Conservation (phyloP, 495 filamentous ascomycete genomes). For the Thozetella sp. region DNA sequence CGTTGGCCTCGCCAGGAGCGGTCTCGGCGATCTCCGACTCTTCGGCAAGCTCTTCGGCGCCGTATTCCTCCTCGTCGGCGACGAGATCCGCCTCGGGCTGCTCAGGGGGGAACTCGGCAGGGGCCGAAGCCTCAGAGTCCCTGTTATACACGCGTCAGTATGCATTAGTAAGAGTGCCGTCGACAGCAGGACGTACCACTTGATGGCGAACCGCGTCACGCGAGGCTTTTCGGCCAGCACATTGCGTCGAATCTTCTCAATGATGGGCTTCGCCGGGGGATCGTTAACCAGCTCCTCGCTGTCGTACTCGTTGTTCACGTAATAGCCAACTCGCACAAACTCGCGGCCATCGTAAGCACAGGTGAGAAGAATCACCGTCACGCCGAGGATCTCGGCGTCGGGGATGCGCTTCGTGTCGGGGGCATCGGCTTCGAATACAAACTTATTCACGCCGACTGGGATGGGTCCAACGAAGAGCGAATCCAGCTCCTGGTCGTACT, state of each 20-base stretch:
- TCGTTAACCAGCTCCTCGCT: conserved; percentile 84
- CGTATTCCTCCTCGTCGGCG: conserved; percentile 87
- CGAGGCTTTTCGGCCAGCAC: conserved; percentile 96
- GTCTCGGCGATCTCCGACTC: conserved; percentile 53
- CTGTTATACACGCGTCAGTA: conserved; percentile 45
- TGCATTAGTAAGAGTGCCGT: background rate
- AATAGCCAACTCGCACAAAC: conserved; percentile 98
- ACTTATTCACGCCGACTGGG: conserved; percentile 96
- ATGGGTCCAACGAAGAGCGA: conserved; percentile 94
- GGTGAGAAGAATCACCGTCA: conserved; percentile 94
- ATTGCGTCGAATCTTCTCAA: conserved; percentile 88
- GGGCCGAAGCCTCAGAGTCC: conserved; percentile 95
- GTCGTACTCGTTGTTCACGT: conserved; percentile 98
- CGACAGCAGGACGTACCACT: conserved; percentile 67
- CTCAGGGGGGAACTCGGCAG: conserved; percentile 93
- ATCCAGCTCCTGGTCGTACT: conserved; percentile 98
- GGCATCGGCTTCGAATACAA: conserved; percentile 94
- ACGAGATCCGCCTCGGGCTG: conserved; percentile 91
- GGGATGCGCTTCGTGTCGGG: conserved; percentile 89
- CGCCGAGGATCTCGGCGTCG: conserved; percentile 90
- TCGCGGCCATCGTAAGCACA: conserved; percentile 96
- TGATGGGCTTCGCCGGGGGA: conserved; percentile 86
- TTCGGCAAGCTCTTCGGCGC: conserved; percentile 78
- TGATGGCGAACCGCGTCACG: conserved; percentile 98
- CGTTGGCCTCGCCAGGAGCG: conserved; percentile 39